These are phyloP conservation scores for Serendipita sp. DNA, from an alignment of 768 basidiomycete species.

Conservation along the genomic window DNA sequence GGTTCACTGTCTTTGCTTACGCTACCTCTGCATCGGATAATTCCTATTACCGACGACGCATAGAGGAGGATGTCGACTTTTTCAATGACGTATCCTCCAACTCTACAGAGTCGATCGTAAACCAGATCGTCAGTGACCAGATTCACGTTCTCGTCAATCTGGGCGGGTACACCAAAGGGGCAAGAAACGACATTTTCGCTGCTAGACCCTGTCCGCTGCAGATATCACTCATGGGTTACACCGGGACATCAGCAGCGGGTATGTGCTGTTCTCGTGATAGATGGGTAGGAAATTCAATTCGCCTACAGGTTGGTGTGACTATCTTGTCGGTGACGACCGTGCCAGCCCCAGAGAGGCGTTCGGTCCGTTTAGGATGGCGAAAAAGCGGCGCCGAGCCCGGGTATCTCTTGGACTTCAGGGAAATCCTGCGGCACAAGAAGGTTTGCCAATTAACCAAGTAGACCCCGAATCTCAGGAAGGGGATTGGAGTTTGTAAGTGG, in stretches of 20 bases:
- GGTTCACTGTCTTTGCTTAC: slow-evolving; percentile 29
- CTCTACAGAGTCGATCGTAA: slow-evolving; percentile 21
- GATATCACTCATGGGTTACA: slow-evolving; percentile 34
- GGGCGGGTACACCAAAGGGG: slow-evolving; percentile 36
- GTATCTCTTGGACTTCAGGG: slow-evolving; percentile 12
- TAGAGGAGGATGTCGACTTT: slow-evolving; percentile 23
- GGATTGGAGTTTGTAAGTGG: slow-evolving; percentile 30
- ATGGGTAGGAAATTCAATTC: background rate
- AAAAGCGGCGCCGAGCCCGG: slow-evolving; percentile 3
- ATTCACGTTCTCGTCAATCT: slow-evolving; percentile 33
- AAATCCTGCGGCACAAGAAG: slow-evolving; percentile 17
- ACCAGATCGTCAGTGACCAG: slow-evolving; percentile 25
- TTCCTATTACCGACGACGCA: slow-evolving; percentile 27
- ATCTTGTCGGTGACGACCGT: slow-evolving; percentile 28
- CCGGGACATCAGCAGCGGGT: slow-evolving; percentile 29
- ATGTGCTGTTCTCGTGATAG: slow-evolving; percentile 3
- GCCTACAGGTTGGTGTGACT: slow-evolving; percentile 30
- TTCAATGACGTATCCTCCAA: slow-evolving; percentile 29
- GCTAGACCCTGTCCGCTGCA: slow-evolving; percentile 32
- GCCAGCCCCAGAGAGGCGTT: slow-evolving; percentile 27
- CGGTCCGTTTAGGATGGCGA: slow-evolving; percentile 19
- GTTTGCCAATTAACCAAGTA: slow-evolving; percentile 18
- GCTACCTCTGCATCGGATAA: slow-evolving; percentile 33
- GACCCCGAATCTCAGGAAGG: slow-evolving; percentile 26
- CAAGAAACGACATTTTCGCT: slow-evolving; percentile 35